A percentile compares a stretch with the other conserved stretches of the same genome.
phyloP scores from a whole-genome alignment of 176 grass and related monocot species.

The Ampelocalamus luodianensis region DNA sequence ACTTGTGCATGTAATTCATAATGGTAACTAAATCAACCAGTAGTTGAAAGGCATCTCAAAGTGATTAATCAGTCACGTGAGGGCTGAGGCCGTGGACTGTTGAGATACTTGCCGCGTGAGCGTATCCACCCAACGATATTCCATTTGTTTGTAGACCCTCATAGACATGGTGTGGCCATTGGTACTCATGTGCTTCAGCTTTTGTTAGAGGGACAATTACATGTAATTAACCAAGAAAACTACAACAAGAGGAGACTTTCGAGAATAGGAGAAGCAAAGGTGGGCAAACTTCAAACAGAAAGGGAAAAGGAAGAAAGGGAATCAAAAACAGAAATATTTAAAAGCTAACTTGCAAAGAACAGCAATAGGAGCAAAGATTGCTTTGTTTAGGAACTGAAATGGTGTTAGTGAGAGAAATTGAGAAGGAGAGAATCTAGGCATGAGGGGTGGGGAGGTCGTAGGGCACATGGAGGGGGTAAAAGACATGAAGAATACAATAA shows the following conservation, averaged over 20 bases:
- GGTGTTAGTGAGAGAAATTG: constrained; percentile 15
- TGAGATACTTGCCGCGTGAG: constrained; percentile 49
- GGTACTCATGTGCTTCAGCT: constrained; percentile 47
- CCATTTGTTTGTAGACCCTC: constrained; percentile 40
- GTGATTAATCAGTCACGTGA: constrained; percentile 46
- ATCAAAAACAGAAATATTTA: constrained; percentile 41
- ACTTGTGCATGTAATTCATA: constrained; percentile 33
- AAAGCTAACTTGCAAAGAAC: constrained; percentile 39
- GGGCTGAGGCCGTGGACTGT: constrained; percentile 60
- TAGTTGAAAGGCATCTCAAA: constrained; percentile 56
- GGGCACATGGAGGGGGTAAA: constrained; percentile 54
- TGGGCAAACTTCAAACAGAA: constrained; percentile 48
- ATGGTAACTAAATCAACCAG: constrained; percentile 15
- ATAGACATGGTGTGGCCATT: constrained; percentile 45
- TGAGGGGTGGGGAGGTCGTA: constrained; percentile 50
- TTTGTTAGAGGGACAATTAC: background rate
- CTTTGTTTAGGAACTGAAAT: constrained; percentile 36
- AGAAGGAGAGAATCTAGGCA: constrained; percentile 57
- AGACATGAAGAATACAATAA: constrained; percentile 44
- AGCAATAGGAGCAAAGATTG: constrained; percentile 30
- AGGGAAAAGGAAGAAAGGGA: constrained; percentile 21
- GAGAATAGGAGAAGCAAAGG: constrained; percentile 42
- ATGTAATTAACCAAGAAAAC: constrained; percentile 27
- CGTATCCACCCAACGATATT: constrained; percentile 42
- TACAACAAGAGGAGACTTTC: constrained; percentile 38